A percentile compares a stretch with the other conserved stretches of the same genome.
Conservation (phyloP, 2,329 filamentous ascomycete genomes). For the Orbilia blumenaviensis region DNA sequence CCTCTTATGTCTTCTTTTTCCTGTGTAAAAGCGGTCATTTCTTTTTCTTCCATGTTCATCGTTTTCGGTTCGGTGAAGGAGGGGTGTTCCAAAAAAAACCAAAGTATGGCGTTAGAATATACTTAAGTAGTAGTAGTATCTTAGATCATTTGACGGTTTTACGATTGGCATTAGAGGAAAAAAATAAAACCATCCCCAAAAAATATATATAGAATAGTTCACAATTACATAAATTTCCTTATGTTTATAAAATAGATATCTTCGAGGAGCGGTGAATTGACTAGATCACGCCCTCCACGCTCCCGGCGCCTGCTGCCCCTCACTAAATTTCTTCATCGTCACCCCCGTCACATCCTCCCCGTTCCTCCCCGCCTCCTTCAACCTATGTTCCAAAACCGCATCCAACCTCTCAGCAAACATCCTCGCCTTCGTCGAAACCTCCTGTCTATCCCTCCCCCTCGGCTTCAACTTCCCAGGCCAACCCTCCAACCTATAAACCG, state of each 20-base stretch:
- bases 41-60: not conserved
- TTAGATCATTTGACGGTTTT: slow-evolving; percentile 2
- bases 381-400: slow-evolving; percentile 40
- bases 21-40: slow-evolving; percentile 5
- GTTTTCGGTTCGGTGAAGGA: not conserved
- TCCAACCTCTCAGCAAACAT: slow-evolving; percentile 49
- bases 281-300: not conserved
- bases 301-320: slow-evolving; percentile 30
- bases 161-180: not conserved
- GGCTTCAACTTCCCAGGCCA: slow-evolving; percentile 32
- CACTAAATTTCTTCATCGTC: slow-evolving; percentile 51
- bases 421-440: slow-evolving; percentile 49
- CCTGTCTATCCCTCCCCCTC: slow-evolving; percentile 36
- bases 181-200: not conserved
- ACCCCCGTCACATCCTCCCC: slow-evolving; percentile 23
- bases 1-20: not conserved
- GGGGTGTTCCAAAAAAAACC: not conserved
- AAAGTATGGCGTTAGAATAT: slow-evolving; percentile 10
- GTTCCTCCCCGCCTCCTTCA: slow-evolving; percentile 35
- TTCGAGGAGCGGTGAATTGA: no score
- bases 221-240: no score
- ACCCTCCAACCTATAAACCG: slow-evolving; percentile 34
- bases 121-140: no score
- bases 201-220: no score
- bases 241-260: not conserved